Conservation (phyloP, 2,329 filamentous ascomycete genomes). For the Trichoderma koningiopsis region DNA sequence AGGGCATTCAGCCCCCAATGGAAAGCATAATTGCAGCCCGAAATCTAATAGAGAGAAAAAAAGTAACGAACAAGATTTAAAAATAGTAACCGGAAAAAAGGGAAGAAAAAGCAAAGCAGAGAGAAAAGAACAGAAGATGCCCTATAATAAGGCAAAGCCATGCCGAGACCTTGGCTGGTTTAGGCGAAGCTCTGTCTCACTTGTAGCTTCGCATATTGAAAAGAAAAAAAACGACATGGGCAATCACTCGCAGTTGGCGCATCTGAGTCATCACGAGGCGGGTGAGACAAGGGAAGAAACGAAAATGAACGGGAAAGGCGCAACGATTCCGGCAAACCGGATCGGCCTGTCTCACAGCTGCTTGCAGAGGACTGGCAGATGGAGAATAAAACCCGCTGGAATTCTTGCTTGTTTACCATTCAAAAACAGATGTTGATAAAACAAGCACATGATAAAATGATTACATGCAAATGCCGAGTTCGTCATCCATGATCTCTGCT, state of each 20-base stretch:
- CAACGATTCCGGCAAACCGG: slow-evolving; percentile 12
- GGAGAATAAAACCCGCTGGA: not conserved
- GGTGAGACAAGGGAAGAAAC: slow-evolving; percentile 12
- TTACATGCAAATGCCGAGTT: not conserved
- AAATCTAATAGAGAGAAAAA: not conserved
- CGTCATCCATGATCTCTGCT: not conserved
- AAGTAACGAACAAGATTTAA: not conserved
- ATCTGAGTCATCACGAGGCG: slow-evolving; percentile 24
- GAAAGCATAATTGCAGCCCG: not conserved
- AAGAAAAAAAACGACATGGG: not conserved
- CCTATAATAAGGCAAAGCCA: not conserved
- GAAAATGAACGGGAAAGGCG: not conserved
- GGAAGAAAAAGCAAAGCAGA: not conserved
- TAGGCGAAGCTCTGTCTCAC: not conserved
- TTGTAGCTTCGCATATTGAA: not conserved
- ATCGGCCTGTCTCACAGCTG: slow-evolving; percentile 4
- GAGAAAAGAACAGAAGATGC: not conserved
- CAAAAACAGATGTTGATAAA: not conserved
- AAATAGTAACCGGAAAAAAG: slow-evolving; percentile 2
- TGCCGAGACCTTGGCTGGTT: slow-evolving; percentile 2
- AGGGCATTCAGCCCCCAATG: not conserved
- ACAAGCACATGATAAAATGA: not conserved
- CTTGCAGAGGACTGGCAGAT: not conserved
- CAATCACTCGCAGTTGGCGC: slow-evolving; percentile 8
- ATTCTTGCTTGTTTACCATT: not conserved